Percentiles rank a stretch among this genome's conserved stretches.
Evolutionary conservation across 768 basidiomycete genomes (phyloP).

Genomic region (Sarcodon aspratus): DNA sequence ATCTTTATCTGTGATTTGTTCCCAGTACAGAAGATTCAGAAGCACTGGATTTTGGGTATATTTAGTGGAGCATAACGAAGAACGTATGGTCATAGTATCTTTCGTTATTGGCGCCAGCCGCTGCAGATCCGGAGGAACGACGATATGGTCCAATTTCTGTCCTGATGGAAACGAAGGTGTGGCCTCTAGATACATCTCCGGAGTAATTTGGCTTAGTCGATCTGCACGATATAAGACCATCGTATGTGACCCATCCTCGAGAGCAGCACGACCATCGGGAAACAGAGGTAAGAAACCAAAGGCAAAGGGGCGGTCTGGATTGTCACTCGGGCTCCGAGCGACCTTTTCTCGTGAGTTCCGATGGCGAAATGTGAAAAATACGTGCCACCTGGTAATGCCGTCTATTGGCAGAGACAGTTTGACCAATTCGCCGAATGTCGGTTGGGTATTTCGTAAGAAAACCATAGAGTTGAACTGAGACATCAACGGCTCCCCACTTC

Average conservation of each 20-base stretch:
- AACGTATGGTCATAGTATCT: conserved; percentile 74
- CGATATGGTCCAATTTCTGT: conserved; percentile 48
- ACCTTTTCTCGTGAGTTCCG: conserved; percentile 42
- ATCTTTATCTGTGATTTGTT: conserved; percentile 51
- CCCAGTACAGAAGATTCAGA: conserved; percentile 74
- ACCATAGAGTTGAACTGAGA: conserved; percentile 85
- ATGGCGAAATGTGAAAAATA: conserved; percentile 91
- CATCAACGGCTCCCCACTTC: conserved; percentile 74
- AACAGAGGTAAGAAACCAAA: conserved; percentile 89
- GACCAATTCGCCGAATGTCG: conserved; percentile 88
- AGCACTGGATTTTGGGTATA: conserved; percentile 87
- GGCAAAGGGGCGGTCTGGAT: conserved; percentile 70
- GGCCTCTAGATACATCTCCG: conserved; percentile 63
- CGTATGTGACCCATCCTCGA: conserved; percentile 84
- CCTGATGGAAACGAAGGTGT: conserved; percentile 48
- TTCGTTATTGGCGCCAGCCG: conserved; percentile 57
- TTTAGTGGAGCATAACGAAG: conserved; percentile 85
- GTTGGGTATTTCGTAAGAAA: conserved; percentile 77
- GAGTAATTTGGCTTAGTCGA: conserved; percentile 44
- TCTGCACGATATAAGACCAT: conserved; percentile 81
- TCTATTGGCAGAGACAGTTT: conserved; percentile 70
- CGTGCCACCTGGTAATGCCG: conserved; percentile 68
- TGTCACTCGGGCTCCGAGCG: conserved; percentile 25
- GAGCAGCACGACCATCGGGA: conserved; percentile 60
- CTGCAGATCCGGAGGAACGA: conserved; percentile 47